These are phyloP conservation scores for Lichtheimia hyalospora DNA, from an alignment of 371 early-diverging fungal species.

Conservation along the genomic window DNA sequence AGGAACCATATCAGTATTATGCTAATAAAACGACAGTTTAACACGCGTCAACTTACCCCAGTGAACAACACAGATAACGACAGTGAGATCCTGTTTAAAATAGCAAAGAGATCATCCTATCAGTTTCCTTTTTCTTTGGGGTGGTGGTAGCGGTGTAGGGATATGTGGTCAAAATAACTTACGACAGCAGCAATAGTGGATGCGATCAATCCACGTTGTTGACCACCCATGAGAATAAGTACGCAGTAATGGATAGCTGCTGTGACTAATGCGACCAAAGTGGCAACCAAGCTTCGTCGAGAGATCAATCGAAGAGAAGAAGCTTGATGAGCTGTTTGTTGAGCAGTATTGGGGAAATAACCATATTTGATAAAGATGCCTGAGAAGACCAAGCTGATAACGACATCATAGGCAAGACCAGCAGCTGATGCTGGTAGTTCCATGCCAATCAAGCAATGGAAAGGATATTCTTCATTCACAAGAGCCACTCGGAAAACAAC, in stretches of 20 bases:
- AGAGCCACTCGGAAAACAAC: slow-evolving; percentile 28
- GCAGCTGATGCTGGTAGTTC: slow-evolving; percentile 37
- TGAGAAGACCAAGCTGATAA: slow-evolving; percentile 41
- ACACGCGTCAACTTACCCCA: slow-evolving; percentile 22
- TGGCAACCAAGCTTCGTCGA: slow-evolving; percentile 38
- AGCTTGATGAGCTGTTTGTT: slow-evolving; percentile 24
- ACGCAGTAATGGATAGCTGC: slow-evolving; percentile 36
- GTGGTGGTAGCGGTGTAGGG: too few relatives aligned
- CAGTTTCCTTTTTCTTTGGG: neutral
- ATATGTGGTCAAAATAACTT: neutral
- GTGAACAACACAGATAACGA: slow-evolving; percentile 18
- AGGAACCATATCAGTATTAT: neutral
- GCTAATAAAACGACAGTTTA: neutral
- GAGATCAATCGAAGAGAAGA: slow-evolving; percentile 37
- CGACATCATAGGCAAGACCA: slow-evolving; percentile 33
- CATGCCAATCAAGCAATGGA: slow-evolving; percentile 40
- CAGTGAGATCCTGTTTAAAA: slow-evolving; percentile 15
- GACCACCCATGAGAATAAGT: slow-evolving; percentile 30
- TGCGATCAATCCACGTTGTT: slow-evolving; percentile 27
- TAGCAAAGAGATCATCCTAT: neutral
- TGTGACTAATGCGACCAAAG: slow-evolving; percentile 31
- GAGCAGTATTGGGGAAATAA: slow-evolving; percentile 24
- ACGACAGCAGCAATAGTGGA: slow-evolving; percentile 16
- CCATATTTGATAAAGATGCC: slow-evolving; percentile 37
- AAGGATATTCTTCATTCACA: slow-evolving; percentile 23